Evolutionary conservation across 73 alveolate species (phyloP).

Genomic region (Paramecium sexaurelia): DNA sequence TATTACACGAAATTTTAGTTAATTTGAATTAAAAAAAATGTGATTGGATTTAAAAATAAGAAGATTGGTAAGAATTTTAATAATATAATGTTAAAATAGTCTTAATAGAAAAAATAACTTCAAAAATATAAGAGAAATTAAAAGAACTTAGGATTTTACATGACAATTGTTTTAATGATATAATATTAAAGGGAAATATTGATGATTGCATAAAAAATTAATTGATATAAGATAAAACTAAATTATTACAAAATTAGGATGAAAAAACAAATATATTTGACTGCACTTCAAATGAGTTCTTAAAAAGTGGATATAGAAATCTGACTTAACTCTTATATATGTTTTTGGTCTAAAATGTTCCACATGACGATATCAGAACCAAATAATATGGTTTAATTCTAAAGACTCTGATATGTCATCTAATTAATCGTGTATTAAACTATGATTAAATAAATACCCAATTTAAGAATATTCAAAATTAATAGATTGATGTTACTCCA

Average conservation of each 20-base stretch:
- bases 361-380: background rate
- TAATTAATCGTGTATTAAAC: background rate
- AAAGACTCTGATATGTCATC: background rate
- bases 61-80: background rate
- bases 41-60: background rate
- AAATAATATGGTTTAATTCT: background rate
- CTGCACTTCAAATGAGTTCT: background rate
- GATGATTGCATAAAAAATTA: background rate
- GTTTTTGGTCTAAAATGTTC: background rate
- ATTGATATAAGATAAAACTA: background rate
- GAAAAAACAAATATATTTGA: background rate
- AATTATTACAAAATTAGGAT: background rate
- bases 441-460: background rate
- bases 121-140: background rate
- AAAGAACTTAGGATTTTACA: background rate
- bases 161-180: background rate
- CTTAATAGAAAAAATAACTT: background rate
- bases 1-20: background rate
- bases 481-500: background rate
- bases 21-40: background rate
- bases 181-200: background rate
- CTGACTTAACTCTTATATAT: background rate
- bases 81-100: background rate
- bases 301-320: background rate
- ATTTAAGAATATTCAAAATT: background rate